A percentile compares a stretch with the other conserved stretches of the same genome.
Conservation (phyloP, 805 yeast species). For the Lachancea cidri region DNA sequence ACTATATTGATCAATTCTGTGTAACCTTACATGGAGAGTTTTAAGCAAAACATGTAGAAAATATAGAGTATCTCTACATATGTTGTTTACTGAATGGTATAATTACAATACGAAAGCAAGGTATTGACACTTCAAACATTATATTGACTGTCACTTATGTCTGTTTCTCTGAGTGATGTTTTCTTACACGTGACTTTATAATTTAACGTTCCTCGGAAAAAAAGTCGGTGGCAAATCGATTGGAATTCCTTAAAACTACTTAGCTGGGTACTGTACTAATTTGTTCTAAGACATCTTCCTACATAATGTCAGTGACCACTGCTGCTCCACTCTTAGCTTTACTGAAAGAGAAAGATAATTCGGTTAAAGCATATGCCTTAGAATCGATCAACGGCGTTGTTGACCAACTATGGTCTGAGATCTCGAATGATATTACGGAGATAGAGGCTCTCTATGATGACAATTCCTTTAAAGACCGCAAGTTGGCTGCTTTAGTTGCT, state of each 20-base stretch:
- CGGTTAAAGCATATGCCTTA: constrained; percentile 79
- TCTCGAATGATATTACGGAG: constrained; percentile 81
- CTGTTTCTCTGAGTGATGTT: too few relatives aligned
- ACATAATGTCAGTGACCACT: constrained; percentile 50
- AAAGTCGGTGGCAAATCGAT: background rate
- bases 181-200: too few relatives aligned
- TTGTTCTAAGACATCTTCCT: background rate
- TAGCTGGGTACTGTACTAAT: background rate
- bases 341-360: constrained; percentile 72
- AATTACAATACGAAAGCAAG: too few relatives aligned
- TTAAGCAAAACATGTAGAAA: too few relatives aligned
- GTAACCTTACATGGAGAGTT: too few relatives aligned
- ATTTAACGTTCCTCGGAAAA: too few relatives aligned
- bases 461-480: constrained; percentile 63
- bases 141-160: too few relatives aligned
- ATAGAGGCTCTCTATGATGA: constrained; percentile 93
- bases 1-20: constrained; percentile 49
- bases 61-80: too few relatives aligned
- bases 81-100: too few relatives aligned
- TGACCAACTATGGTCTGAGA: constrained; percentile 95
- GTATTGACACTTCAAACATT: too few relatives aligned
- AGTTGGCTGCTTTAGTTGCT: constrained; percentile 85
- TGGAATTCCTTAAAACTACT: background rate
- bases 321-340: constrained; percentile 93
- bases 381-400: constrained; percentile 74